Evolutionary conservation across 148 eudicot species (phyloP).

Genomic region (Tetragonia tetragonoides): DNA sequence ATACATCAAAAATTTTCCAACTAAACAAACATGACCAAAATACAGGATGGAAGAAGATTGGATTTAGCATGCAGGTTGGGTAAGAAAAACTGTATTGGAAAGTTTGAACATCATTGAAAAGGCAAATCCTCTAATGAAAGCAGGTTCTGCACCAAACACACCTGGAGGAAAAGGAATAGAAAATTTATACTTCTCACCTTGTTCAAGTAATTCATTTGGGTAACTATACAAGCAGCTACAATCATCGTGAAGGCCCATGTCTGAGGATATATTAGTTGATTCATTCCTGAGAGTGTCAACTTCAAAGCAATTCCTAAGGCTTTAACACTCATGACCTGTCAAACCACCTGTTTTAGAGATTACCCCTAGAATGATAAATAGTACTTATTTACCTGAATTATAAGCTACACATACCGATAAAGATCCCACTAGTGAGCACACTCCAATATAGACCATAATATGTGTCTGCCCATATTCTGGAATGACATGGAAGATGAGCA

Average conservation of each 20-base stretch:
- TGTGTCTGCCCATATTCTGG: slow-evolving; percentile 79
- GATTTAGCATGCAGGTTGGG: background rate
- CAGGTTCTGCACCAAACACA: background rate
- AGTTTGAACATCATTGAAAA: background rate
- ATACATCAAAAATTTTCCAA: background rate
- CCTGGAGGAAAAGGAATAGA: background rate
- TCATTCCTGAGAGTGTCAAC: slow-evolving; percentile 70
- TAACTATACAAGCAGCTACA: slow-evolving; percentile 58
- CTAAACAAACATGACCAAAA: background rate
- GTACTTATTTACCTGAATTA: background rate
- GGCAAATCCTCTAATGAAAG: background rate
- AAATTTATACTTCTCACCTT: slow-evolving; percentile 40
- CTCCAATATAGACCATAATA: slow-evolving; percentile 80
- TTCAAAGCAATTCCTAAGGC: slow-evolving; percentile 84
- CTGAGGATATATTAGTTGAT: slow-evolving; percentile 71
- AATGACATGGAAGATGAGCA: slow-evolving; percentile 54
- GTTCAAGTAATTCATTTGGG: slow-evolving; percentile 82
- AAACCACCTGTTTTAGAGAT: slow-evolving; percentile 20
- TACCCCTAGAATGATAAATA: slow-evolving; percentile 2
- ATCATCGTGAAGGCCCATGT: slow-evolving; percentile 72
- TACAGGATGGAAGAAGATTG: background rate
- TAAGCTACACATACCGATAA: slow-evolving; percentile 50
- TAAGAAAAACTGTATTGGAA: background rate
- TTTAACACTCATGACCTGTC: slow-evolving; percentile 87
- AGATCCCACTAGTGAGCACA: slow-evolving; percentile 79